Conservation (phyloP, 2,329 filamentous ascomycete species). For the Aureobasidium sp. region DNA sequence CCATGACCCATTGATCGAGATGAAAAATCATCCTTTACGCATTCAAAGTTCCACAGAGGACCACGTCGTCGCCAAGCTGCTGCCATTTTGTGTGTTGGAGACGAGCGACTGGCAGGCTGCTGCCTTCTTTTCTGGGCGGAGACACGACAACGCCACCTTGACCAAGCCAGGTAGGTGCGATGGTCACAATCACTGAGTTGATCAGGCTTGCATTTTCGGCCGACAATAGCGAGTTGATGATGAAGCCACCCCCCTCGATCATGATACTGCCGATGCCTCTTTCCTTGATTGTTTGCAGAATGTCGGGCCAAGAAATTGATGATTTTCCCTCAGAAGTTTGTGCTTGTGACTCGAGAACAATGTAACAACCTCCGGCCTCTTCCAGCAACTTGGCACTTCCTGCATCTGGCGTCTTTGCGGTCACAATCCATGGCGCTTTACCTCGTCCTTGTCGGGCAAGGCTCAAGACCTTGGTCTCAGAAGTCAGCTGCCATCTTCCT, state of each 20-base stretch:
- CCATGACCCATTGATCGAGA: neutral
- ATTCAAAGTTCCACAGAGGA: constrained; percentile 61
- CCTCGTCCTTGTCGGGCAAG: constrained; percentile 58
- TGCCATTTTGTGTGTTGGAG: constrained; percentile 63
- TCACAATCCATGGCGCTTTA: constrained; percentile 63
- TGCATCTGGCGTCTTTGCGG: constrained; percentile 37
- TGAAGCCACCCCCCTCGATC: constrained; percentile 78
- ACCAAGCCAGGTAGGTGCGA: constrained; percentile 87
- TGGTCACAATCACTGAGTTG: constrained; percentile 74
- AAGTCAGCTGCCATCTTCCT: constrained; percentile 59
- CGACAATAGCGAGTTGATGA: constrained; percentile 72
- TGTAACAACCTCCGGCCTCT: constrained; percentile 18
- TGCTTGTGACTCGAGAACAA: constrained; percentile 16
- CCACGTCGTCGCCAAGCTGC: constrained; percentile 72
- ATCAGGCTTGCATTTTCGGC: constrained; percentile 54
- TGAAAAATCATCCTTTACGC: neutral
- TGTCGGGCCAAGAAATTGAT: constrained; percentile 46
- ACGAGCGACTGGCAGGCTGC: constrained; percentile 50
- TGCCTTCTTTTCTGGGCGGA: constrained; percentile 50
- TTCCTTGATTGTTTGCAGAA: constrained; percentile 50
- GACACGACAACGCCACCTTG: constrained; percentile 69
- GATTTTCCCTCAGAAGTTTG: neutral
- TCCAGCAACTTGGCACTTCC: constrained; percentile 33
- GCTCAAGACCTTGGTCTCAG: constrained; percentile 53
- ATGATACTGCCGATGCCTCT: constrained; percentile 70